These are phyloP conservation scores for Furcasterigmium sp. DNA, from an alignment of 2,329 filamentous ascomycete species.

Conservation along the genomic window DNA sequence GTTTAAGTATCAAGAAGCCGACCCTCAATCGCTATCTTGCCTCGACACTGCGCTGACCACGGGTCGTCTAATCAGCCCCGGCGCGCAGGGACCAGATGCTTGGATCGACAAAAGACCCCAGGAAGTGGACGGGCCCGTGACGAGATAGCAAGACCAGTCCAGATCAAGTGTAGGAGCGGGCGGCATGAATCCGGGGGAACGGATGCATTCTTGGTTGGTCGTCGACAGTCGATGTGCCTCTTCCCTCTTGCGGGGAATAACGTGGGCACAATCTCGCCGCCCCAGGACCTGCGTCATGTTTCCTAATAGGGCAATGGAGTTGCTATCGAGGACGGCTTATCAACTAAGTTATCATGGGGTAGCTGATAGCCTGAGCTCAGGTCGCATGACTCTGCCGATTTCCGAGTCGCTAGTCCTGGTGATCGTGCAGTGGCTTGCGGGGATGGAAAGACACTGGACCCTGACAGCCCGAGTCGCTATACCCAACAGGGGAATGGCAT, in stretches of 20 bases:
- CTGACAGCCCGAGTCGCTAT: no score
- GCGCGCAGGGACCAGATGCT: background rate
- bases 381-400: no score
- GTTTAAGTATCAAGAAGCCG: background rate
- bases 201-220: background rate
- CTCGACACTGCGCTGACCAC: background rate
- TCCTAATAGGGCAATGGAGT: background rate
- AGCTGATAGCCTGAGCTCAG: no score
- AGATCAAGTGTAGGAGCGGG: background rate
- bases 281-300: background rate
- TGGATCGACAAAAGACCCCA: background rate
- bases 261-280: background rate
- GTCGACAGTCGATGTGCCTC: background rate
- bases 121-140: no score
- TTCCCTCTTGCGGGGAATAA: no score
- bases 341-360: background rate
- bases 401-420: no score
- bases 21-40: background rate
- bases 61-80: background rate
- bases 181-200: background rate
- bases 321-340: background rate
- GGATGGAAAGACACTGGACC: no score
- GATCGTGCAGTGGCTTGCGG: no score
- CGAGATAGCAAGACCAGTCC: background rate
- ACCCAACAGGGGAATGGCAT: no score